Base-by-base conservation (phyloP, 208 protist genomes). In the Novymonas esmeraldas region DNA sequence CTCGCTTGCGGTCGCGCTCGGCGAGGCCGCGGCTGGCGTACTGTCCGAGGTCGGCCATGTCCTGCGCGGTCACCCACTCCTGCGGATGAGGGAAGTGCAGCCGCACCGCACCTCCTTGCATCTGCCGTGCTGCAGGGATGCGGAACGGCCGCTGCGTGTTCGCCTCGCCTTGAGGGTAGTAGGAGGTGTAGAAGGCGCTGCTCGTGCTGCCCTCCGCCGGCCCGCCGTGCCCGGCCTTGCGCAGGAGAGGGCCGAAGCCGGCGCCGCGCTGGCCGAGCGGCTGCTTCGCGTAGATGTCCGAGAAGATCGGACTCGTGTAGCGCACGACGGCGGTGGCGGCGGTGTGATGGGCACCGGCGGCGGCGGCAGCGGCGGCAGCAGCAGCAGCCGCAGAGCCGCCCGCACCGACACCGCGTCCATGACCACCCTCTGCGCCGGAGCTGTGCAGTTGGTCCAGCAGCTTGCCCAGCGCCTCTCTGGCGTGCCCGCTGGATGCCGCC, bases 31-130 rank as follows among this genome's bases (percentile, higher is more conserved):
- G 60, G 44, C 70, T 55, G 4, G 49, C 74, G 31, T 70, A 79
- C 48, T 86, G 70, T n/a, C 67, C 63, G 10, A 89, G n/a, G 29
- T 70, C 59, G 11, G 84, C 80, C 76, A 86, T 87, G 50, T 94
- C 85, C 67, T 70, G 65, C 44, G 74, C 64, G 36, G 54, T 60
- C 22, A 90, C 58, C 88, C 88, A 94, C 67, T 89, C 74, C 64
- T 84, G 58, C 18, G 75, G 64, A 11, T 64, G 64, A 5, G 83
- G 82, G 51, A 94, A 94, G 70, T 73, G 82, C 48, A 59, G 64
- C 29, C 81, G 75, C 55, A 80, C 73, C 52, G 76, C 65, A 16
- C 70, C 72, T 20, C 71, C 78, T 6, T 64, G 44, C 20, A 74
- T 64, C 65, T 81, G 67, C 51, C 42, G 38, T 5, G 82, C 75